Conservation (phyloP, 2,329 filamentous ascomycete species). For the Calonectria multiphialidica region DNA sequence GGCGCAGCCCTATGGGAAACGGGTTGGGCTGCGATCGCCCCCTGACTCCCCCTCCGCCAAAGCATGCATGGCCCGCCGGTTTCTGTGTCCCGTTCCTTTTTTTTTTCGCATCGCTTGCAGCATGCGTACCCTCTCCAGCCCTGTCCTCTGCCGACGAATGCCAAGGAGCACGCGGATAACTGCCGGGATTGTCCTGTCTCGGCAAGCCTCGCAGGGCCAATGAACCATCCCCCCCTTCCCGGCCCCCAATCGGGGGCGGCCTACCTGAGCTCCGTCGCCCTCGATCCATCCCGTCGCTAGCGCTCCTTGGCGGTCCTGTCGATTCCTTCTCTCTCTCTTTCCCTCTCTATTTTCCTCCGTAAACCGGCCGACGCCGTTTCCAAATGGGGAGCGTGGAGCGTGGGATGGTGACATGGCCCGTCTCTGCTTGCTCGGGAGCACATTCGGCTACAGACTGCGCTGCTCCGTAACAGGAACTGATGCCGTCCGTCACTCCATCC, state of each 20-base stretch:
- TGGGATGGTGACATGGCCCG: neutral
- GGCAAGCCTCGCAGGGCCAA: too few relatives aligned
- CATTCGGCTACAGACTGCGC: too few relatives aligned
- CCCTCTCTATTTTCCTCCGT: neutral
- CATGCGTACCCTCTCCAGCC: neutral
- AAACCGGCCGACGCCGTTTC: neutral
- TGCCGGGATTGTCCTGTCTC: neutral
- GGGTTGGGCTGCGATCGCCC: too few relatives aligned
- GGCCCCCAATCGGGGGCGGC: neutral
- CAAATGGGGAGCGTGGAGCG: neutral
- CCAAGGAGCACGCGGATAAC: neutral
- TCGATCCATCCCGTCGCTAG: neutral
- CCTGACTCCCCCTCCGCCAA: neutral
- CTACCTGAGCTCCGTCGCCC: neutral
- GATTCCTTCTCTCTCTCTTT: neutral
- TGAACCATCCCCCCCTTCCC: too few relatives aligned
- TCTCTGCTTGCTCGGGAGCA: neutral
- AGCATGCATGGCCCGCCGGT: neutral
- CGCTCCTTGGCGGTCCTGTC: neutral
- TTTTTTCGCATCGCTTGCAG: neutral
- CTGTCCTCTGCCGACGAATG: neutral
- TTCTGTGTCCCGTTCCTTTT: neutral
- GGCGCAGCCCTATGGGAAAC: neutral
- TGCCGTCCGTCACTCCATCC: neutral
- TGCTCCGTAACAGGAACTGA: neutral